Percentiles rank a stretch among this genome's conserved stretches.
phyloP scores from a whole-genome alignment of 768 basidiomycete genomes.

The Guyanaporus albipodus region DNA sequence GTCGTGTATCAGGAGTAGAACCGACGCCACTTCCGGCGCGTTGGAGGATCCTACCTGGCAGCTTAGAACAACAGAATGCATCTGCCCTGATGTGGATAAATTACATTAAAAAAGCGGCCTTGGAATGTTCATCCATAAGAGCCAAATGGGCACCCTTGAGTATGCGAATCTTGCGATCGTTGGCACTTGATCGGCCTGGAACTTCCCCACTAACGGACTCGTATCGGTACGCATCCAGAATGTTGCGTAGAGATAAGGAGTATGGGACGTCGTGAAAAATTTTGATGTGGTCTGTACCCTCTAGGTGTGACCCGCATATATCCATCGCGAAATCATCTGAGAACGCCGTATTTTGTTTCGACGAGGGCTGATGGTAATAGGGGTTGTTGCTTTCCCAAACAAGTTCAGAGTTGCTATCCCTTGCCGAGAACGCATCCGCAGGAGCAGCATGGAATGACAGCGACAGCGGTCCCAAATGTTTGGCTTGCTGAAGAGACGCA shows the following conservation, averaged over 20 bases:
- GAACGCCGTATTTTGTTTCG: slow-evolving; percentile 6
- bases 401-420: slow-evolving; percentile 15
- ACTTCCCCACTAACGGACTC: slow-evolving; percentile 8
- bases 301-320: slow-evolving; percentile 22
- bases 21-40: slow-evolving; percentile 14
- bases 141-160: slow-evolving; percentile 47
- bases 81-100: slow-evolving; percentile 13
- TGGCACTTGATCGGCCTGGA: slow-evolving; percentile 23
- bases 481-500: slow-evolving; percentile 34
- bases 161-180: slow-evolving; percentile 39
- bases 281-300: slow-evolving; percentile 49
- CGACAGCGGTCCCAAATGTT: slow-evolving; percentile 43
- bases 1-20: slow-evolving; percentile 12
- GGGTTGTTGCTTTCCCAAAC: slow-evolving; percentile 26
- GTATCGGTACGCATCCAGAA: slow-evolving; percentile 51
- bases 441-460: slow-evolving; percentile 44
- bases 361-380: slow-evolving; percentile 15
- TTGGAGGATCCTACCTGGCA: slow-evolving; percentile 19
- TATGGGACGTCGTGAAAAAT: slow-evolving; percentile 52
- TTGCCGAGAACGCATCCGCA: slow-evolving; percentile 5
- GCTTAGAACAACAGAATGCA: slow-evolving; percentile 10
- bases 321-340: slow-evolving; percentile 13
- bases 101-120: slow-evolving; percentile 41
- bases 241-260: slow-evolving; percentile 45
- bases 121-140: slow-evolving; percentile 45